phyloP scores from a whole-genome alignment of 169 alveolate species.

The Plasmodium chabaudi region DNA sequence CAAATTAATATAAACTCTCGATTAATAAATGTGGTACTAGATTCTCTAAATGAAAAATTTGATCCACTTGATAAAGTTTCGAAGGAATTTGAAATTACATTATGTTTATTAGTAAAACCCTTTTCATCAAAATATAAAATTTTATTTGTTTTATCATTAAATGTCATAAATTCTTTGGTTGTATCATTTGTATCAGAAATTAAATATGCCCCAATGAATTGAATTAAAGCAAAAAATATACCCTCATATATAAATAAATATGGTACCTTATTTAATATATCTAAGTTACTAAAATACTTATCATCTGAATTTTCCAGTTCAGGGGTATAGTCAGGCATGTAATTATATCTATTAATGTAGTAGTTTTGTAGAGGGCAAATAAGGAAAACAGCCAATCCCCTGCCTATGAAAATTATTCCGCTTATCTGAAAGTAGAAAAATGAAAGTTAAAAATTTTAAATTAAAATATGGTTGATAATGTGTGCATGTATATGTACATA shows the following conservation, averaged over 20 bases:
- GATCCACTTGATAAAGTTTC: constrained; percentile 50
- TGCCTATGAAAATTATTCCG: constrained; percentile 61
- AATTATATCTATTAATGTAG: constrained; percentile 47
- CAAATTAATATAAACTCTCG: constrained; percentile 63
- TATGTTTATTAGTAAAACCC: constrained; percentile 22
- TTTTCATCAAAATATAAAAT: constrained; percentile 28
- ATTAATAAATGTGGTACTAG: constrained; percentile 54
- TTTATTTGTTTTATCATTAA: constrained; percentile 34
- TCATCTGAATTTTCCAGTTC: constrained; percentile 53
- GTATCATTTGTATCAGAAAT: constrained; percentile 34
- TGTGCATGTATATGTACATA: neutral
- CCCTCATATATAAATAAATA: constrained; percentile 70
- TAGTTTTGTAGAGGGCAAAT: constrained; percentile 60
- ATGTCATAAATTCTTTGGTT: constrained; percentile 43
- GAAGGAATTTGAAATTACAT: constrained; percentile 33
- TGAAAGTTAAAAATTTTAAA: neutral
- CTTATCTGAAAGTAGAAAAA: constrained; percentile 21
- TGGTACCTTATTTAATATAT: constrained; percentile 53
- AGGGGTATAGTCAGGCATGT: constrained; percentile 68
- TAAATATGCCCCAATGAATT: constrained; percentile 58
- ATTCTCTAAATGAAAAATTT: constrained; percentile 40
- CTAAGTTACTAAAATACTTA: constrained; percentile 58
- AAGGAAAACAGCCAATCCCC: constrained; percentile 54
- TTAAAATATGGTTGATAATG: neutral
- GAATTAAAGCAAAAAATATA: constrained; percentile 58